These are phyloP conservation scores for Pyricularia grisea DNA, from an alignment of 2,329 filamentous ascomycete species.

Conservation along the genomic window DNA sequence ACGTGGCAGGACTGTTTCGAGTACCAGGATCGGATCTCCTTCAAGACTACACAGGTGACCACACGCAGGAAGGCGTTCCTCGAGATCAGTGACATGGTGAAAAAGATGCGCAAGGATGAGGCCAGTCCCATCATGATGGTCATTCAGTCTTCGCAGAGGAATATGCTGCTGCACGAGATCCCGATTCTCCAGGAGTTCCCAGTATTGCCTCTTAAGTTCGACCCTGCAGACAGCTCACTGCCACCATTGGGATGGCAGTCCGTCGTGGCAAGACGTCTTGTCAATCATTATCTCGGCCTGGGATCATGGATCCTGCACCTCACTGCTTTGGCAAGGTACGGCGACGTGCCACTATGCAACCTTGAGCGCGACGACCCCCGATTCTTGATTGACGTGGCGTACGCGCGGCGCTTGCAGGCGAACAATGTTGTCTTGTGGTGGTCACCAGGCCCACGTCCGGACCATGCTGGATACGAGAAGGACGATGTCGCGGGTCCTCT, in stretches of 20 bases:
- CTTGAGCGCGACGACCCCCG: conserved; percentile 88
- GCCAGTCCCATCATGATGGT: conserved; percentile 72
- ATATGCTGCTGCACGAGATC: conserved; percentile 74
- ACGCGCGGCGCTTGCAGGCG: conserved; percentile 78
- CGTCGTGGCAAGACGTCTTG: conserved; percentile 75
- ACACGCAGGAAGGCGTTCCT: conserved; percentile 83
- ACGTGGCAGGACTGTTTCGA: conserved; percentile 73
- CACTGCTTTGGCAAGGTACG: conserved; percentile 79
- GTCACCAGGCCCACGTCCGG: conserved; percentile 77
- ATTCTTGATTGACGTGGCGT: conserved; percentile 92
- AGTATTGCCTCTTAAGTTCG: conserved; percentile 67
- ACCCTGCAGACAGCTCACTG: conserved; percentile 75
- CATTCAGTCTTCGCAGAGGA: conserved; percentile 80
- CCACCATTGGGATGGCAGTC: conserved; percentile 91
- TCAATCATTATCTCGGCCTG: conserved; percentile 86
- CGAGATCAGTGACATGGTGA: conserved; percentile 79
- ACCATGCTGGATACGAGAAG: conserved; percentile 91
- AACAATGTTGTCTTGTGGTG: conserved; percentile 97
- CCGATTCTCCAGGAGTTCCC: conserved; percentile 79
- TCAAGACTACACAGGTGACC: conserved; percentile 80
- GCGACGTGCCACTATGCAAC: conserved; percentile 91
- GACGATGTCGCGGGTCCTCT: conserved; percentile 79
- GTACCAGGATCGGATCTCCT: conserved; percentile 78
- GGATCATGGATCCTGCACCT: conserved; percentile 87
- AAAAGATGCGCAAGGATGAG: conserved; percentile 84